Base-by-base conservation (phyloP, 768 basidiomycete genomes). In the Tulasnella sp. region DNA sequence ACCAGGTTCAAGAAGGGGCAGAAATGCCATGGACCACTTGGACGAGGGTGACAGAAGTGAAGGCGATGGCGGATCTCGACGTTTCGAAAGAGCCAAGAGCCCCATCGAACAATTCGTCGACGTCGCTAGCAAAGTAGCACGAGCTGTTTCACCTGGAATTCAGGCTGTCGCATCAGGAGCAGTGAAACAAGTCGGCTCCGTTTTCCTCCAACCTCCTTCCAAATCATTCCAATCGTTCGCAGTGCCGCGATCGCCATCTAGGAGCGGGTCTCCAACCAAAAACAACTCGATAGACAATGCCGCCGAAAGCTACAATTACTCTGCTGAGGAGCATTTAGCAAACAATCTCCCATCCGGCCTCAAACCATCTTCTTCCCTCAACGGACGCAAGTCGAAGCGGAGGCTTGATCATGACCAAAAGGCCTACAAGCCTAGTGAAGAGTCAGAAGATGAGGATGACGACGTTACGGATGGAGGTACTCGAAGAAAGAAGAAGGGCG, bases 361-460 rank as follows among this genome's bases (percentile, higher is more conserved):
- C n/a, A n/a, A n/a, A n/a, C n/a, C n/a, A n/a, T n/a, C 15, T 25
- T 42, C 35, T 10, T 28, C 40, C 25, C 22, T 40, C 3, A 50
- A 50, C 24, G 48, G 48, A n/a, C 24, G 8, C 6, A 47, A 25
- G 22, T 29, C 19, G 16, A 55, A 48, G 46, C 46, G 52, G 13
- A 50, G 43, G 25, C n/a, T 82, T 81, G 0, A 59, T 68, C 20
- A 55, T 15, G 87, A 89, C 63, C 86, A 88, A 66, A 84, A 82
- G 62, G 86, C 86, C 0, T 90, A 88, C 59, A 74, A 74, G 47
- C 86, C 86, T 16, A 65, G 76, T 1, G 83, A 85, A 34, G 70
- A 67, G 34, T 53, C 52, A 9, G 73, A 75, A 6, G 77, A 79
- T 5, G 80, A 78, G 29, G 78, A 79, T 44, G 66, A 67, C 44